Base-by-base conservation (phyloP, 768 basidiomycete genomes). In the Pleurotus djamor region DNA sequence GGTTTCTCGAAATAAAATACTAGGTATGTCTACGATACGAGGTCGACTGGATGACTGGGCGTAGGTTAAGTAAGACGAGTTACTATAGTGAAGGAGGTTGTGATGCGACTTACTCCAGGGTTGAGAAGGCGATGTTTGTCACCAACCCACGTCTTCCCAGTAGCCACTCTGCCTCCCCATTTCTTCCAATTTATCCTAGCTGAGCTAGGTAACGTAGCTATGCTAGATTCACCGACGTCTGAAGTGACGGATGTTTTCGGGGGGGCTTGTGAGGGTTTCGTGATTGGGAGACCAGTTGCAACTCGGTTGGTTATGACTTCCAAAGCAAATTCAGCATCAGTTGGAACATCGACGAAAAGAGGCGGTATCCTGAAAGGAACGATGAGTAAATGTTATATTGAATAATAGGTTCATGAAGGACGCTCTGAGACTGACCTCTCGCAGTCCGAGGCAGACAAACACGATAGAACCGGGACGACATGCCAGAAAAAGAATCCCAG, bases 321-420 rank as follows among this genome's bases (percentile, higher is more conserved):
- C 83, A 89, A 88, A 2, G 88, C 87, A 64, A 86, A 85, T 50
- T 89, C 86, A 3, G 83, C 79, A 63, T 90, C 87, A 3, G 86
- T 89, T 0, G 88, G 87, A 9, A 80, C 81, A 60, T 84, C 79
- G 38, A 65, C 61, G 51, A 88, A 77, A 3, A 75, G 71, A 5
- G 76, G 71, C 17, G 83, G 80, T 10, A 84, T 52, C 43, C 84
- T 87, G 48, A 5, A 57, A 55, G 57, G 16, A 14, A 47, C 45
- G 33, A 47, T 21, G 64, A 44, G 63, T 48, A 12, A 21, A 41
- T 14, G 21, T 28, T 28, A 28, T 28, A 28, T 28, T 3, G 21
- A 28, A 28, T 3, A 47, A 10, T 37, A 33, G 52, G 36, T 55
- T 51, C 36, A n/a, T 12, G 37, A 43, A 33, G 9, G 48, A 37